Percentiles rank a stretch among this genome's conserved stretches.
Evolutionary conservation across 345 rosid species (phyloP).

Genomic region (Cardiospermum halicacabum): DNA sequence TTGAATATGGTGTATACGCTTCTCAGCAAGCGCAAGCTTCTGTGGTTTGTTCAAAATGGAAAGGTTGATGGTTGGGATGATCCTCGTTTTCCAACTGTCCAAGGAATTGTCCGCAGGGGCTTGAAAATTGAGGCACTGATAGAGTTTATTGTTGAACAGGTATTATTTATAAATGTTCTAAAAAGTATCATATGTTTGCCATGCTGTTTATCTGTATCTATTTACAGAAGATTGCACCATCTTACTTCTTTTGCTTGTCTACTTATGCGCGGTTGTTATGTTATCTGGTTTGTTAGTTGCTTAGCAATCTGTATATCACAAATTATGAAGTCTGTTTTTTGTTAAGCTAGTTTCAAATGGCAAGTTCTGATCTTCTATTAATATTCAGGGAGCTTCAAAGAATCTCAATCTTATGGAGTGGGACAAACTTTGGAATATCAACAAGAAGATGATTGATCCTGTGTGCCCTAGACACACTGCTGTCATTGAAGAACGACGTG

Average conservation of each 20-base stretch:
- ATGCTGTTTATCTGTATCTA: too few species aligned
- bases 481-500: slow-evolving; percentile 57
- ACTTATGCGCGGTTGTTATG: neutral
- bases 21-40: slow-evolving; percentile 92
- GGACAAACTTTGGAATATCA: slow-evolving; percentile 98
- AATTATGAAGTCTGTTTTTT: neutral
- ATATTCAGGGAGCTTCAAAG: slow-evolving; percentile 79
- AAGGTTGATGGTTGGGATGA: slow-evolving; percentile 99
- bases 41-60: slow-evolving; percentile 86
- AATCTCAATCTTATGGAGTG: slow-evolving; percentile 96
- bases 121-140: slow-evolving; percentile 83
- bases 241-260: neutral
- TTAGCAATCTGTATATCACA: neutral
- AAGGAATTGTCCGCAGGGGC: slow-evolving; percentile 93
- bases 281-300: neutral
- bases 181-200: too few species aligned
- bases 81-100: slow-evolving; percentile 97
- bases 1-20: slow-evolving; percentile 85
- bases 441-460: slow-evolving; percentile 88
- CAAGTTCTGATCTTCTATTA: neutral
- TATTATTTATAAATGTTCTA: slow-evolving; percentile 14
- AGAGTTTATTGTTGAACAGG: slow-evolving; percentile 95
- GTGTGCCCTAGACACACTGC: slow-evolving; percentile 97
- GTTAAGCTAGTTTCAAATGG: neutral
- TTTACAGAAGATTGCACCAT: neutral